phyloP scores from a whole-genome alignment of 129 eudicot genomes.

The Artemisia annua region DNA sequence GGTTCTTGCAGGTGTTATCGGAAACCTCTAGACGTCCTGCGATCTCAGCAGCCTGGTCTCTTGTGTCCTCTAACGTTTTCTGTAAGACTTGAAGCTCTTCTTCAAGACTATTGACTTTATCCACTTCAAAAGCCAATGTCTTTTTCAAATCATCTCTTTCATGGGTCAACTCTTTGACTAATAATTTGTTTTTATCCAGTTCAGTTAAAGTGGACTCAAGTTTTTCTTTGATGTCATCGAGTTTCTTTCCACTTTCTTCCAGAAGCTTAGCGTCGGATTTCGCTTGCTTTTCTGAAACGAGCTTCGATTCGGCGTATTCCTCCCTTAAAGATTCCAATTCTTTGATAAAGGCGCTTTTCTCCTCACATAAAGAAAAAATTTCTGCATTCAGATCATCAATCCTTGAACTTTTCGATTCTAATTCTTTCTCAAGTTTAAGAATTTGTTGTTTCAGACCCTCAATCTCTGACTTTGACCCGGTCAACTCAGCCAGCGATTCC shows the following conservation, averaged over 20 bases:
- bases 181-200: slow-evolving; percentile 36
- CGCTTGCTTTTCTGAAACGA: slow-evolving; percentile 44
- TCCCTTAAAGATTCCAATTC: slow-evolving; percentile 41
- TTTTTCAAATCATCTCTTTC: slow-evolving; percentile 60
- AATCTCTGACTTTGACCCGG: slow-evolving; percentile 45
- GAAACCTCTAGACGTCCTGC: slow-evolving; percentile 41
- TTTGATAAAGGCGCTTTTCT: slow-evolving; percentile 40
- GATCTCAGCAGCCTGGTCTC: slow-evolving; percentile 54
- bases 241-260: slow-evolving; percentile 47
- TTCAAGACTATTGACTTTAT: slow-evolving; percentile 43
- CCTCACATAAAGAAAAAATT: slow-evolving; percentile 42
- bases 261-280: slow-evolving; percentile 66
- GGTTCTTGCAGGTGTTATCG: slow-evolving; percentile 46
- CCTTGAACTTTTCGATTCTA: slow-evolving; percentile 44
- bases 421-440: slow-evolving; percentile 45
- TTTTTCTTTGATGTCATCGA: slow-evolving; percentile 56
- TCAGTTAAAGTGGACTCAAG: slow-evolving; percentile 40
- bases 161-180: slow-evolving; percentile 41
- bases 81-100: slow-evolving; percentile 42
- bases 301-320: slow-evolving; percentile 45
- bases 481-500: slow-evolving; percentile 48
- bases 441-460: slow-evolving; percentile 42
- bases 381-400: slow-evolving; percentile 48
- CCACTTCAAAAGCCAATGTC: slow-evolving; percentile 43
- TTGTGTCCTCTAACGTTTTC: slow-evolving; percentile 40